Evolutionary conservation across 306 rosid genomes (phyloP), one percentile per base, ranked within the genome.

Genomic region (Prunus fruticosa): DNA sequence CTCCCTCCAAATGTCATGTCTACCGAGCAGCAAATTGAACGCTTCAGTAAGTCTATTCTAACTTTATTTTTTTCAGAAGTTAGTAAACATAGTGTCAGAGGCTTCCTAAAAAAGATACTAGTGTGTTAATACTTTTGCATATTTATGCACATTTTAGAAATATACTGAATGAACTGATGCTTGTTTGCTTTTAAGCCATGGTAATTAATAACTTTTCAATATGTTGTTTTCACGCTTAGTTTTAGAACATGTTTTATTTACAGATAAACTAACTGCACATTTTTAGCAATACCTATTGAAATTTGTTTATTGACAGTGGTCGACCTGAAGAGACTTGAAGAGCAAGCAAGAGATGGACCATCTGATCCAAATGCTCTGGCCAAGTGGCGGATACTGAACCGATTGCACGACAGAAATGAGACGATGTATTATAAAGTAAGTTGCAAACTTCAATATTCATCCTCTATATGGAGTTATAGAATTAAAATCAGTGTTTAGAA

Each of bases 1-100:
- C 96, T 96, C 72, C 99, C 99, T 61, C 99, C 99, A 13, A 96
- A 91, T 82, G 97, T 96, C 19, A 85, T 92, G 99, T 82, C 99
- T 32, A n/a, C 96, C 20, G 87, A 92, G 38, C 93, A 91, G 86
- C 98, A 96, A 82, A 92, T 96, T 76, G 87, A 92, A 76, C 97
- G 97, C 57, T 96, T 88, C 87, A 96, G 99, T 96, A 86, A 82
- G 99, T 79, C 38, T 20, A 63, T 64, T 28, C 47, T 32, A 28
- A 28, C 28, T 46, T 56, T 0, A 3, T 9, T 38, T 63, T 34
- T 60, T 60, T 13, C 0, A 2, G 65, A 60, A 60, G 65, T 27
- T 60, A 60, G 64, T 25, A 18, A 16, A 28, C 34, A 6, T 16
- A 23, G 41, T 61, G 65, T 60, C 15, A 1, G 3, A 14, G 28